Evolutionary conservation across 495 filamentous ascomycete species (phyloP).

Genomic region (Mytilinidion resinicola): DNA sequence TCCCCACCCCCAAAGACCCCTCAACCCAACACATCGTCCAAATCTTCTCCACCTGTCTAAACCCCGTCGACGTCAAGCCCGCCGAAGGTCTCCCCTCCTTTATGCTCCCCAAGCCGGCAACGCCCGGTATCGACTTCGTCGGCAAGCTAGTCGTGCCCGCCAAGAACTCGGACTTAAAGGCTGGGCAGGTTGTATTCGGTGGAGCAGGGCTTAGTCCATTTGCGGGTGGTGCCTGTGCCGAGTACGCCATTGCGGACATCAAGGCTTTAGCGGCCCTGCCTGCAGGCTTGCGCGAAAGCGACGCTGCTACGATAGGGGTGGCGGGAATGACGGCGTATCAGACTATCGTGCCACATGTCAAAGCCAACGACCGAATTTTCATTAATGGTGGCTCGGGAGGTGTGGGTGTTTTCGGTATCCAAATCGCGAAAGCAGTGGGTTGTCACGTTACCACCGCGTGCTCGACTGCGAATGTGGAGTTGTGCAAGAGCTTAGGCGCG

Average conservation of each 20-base stretch:
- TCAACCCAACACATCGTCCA: conserved; percentile 25
- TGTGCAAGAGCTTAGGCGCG: conserved; percentile 53
- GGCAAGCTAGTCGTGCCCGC: conserved; percentile 25
- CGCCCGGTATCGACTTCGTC: conserved; percentile 31
- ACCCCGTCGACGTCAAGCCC: conserved; percentile 34
- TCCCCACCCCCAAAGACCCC: conserved; percentile 5
- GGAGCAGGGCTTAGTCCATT: neutral
- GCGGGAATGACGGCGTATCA: conserved; percentile 32
- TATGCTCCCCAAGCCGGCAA: conserved; percentile 20
- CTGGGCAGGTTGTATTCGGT: conserved; percentile 33
- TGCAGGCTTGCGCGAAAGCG: conserved; percentile 20
- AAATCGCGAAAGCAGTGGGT: conserved; percentile 33
- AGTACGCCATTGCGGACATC: conserved; percentile 24
- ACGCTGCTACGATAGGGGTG: conserved; percentile 27
- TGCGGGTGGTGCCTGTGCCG: conserved; percentile 21
- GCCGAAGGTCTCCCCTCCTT: conserved; percentile 23
- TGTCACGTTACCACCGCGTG: conserved; percentile 33
- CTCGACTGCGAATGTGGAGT: conserved; percentile 30
- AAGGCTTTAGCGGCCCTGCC: conserved; percentile 22
- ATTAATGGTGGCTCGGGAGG: conserved; percentile 39
- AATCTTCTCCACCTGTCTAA: conserved; percentile 28
- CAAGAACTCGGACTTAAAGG: conserved; percentile 8
- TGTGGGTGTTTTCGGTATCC: conserved; percentile 29
- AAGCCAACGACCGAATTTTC: conserved; percentile 31
- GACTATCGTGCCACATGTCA: conserved; percentile 24